Evolutionary conservation across 169 alveolate genomes (phyloP), one percentile per base, ranked within the genome.

Genomic region (Blepharisma undulans): DNA sequence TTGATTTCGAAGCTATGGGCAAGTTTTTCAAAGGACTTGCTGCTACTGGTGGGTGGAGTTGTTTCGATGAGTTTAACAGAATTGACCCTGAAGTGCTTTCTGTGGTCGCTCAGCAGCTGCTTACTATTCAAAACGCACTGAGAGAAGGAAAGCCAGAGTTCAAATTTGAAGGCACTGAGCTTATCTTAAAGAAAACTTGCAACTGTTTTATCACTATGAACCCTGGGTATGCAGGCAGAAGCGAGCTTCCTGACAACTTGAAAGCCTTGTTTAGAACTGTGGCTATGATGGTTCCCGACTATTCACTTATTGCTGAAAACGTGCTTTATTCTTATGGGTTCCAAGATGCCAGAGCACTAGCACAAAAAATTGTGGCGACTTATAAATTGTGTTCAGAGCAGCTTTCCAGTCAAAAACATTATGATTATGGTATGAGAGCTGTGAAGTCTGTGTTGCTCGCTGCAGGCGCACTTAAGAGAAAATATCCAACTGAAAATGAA

Each of bases 361-460:
- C 98, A 22, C 93, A 94, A 88, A 97, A 97, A 90, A 97, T 97
- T 71, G 98, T 96, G 18, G 94, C 97, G 2, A 97, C 98, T 7
- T 97, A 96, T 86, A 94, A 95, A 90, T 92, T 97, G 76, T 97
- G 98, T 93, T 97, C 98, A 30, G 98, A 97, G 90, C 94, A 97
- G 87, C 90, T 97, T 36, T 95, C 97, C 18, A 94, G 97, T 14
- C 94, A 97, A 92, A 93, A 94, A 12, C 98, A 97, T 89, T 97
- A 97, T 89, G 98, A 97, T 93, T 97, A 96, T 84, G 98, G 98
- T 88, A 97, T 97, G 98, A 94, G 98, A 92, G 98, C 98, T 76
- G 98, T 97, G 30, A 97, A 97, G 92, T 94, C 97, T 48, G 98
- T 97, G 61, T 92, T 97, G 30, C 95, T 97, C 80, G 97, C 98